phyloP scores from a whole-genome alignment of 768 basidiomycete species.

The Leccinellum luteum region DNA sequence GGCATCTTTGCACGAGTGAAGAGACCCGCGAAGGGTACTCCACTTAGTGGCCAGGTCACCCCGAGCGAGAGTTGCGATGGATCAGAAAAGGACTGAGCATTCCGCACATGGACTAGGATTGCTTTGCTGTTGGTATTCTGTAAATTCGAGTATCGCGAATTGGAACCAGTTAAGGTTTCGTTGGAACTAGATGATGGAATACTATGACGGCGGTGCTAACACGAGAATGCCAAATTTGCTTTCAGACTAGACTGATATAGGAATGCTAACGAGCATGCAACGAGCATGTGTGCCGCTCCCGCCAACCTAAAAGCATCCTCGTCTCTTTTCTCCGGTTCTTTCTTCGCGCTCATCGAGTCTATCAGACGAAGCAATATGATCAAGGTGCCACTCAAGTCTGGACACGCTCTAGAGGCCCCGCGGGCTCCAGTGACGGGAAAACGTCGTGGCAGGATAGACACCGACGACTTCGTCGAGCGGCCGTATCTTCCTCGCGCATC shows the following conservation, averaged over 20 bases:
- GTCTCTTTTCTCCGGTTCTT: constrained; percentile 15
- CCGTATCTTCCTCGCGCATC: constrained; percentile 31
- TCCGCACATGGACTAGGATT: constrained; percentile 4
- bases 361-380: constrained; percentile 22
- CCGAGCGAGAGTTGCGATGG: constrained; percentile 8
- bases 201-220: constrained; percentile 3
- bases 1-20: constrained; percentile 90
- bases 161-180: neutral
- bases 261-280: constrained; percentile 18
- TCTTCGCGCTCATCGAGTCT: constrained; percentile 18
- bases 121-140: constrained; percentile 12
- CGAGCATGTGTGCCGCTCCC: constrained; percentile 16
- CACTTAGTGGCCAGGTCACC: constrained; percentile 18
- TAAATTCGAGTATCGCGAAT: constrained; percentile 13
- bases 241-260: constrained; percentile 8
- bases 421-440: constrained; percentile 21
- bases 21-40: constrained; percentile 46
- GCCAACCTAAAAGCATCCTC: constrained; percentile 10
- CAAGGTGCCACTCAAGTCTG: constrained; percentile 13
- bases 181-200: neutral
- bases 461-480: constrained; percentile 24
- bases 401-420: constrained; percentile 16
- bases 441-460: constrained; percentile 24
- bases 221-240: constrained; percentile 9
- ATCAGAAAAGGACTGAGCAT: constrained; percentile 17